phyloP scores from a whole-genome alignment of 495 filamentous ascomycete genomes.

The Bacidia rubella region DNA sequence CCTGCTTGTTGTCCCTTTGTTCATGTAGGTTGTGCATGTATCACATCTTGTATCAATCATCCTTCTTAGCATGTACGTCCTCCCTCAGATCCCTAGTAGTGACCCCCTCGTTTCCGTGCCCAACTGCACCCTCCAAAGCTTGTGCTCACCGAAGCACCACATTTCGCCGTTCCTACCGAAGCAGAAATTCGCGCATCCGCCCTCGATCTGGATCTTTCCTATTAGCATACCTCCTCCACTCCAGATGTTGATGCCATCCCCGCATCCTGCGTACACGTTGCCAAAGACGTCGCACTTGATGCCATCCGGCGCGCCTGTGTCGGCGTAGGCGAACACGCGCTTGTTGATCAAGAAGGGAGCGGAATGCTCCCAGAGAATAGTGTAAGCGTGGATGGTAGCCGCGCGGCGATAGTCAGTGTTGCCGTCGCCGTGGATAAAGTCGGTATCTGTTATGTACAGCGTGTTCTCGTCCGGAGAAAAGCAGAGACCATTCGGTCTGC shows the following conservation, averaged over 20 bases:
- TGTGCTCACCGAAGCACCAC: slow-evolving; percentile 19
- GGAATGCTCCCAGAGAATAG: slow-evolving; percentile 12
- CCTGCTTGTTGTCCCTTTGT: too few species aligned
- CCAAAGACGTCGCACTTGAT: slow-evolving; percentile 31
- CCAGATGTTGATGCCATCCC: slow-evolving; percentile 34
- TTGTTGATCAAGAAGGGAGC: slow-evolving; percentile 33
- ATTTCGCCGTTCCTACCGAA: slow-evolving; percentile 41
- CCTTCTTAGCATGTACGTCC: too few species aligned
- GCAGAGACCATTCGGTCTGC: slow-evolving; percentile 33
- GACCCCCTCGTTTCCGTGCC: slow-evolving; percentile 14
- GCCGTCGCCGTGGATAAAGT: slow-evolving; percentile 28
- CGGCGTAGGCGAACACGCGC: slow-evolving; percentile 45
- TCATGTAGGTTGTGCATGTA: too few species aligned
- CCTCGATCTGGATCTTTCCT: slow-evolving; percentile 37
- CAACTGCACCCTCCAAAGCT: slow-evolving; percentile 19
- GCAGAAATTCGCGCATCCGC: slow-evolving; percentile 39
- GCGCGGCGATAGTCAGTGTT: slow-evolving; percentile 13
- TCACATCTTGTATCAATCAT: too few species aligned
- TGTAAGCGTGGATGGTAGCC: slow-evolving; percentile 18
- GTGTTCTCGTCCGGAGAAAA: slow-evolving; percentile 34
- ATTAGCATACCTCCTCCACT: slow-evolving; percentile 29
- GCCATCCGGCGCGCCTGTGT: slow-evolving; percentile 41
- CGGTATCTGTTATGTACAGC: slow-evolving; percentile 38
- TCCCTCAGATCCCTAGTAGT: slow-evolving; percentile 14
- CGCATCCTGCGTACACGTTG: slow-evolving; percentile 34